A percentile compares a stretch with the other conserved stretches of the same genome.
Conservation (phyloP, 108 stramenopile species). For the Nannochloropsis gaditana region DNA sequence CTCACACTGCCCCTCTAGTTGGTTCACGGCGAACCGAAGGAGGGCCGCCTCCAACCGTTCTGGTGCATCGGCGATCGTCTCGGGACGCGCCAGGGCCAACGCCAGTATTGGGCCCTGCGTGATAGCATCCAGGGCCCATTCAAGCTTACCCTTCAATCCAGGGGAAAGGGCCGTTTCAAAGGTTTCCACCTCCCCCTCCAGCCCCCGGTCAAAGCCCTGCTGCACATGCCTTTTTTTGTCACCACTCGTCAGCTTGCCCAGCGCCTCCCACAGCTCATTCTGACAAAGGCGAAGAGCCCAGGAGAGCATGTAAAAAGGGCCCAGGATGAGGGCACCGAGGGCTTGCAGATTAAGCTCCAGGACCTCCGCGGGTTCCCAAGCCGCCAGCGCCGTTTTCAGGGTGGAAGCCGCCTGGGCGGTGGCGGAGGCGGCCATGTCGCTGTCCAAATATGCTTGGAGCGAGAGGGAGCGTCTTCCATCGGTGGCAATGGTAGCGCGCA, state of each 20-base stretch:
- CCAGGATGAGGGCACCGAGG: neutral
- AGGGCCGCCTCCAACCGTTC: neutral
- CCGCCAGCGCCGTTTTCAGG: neutral
- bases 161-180: neutral
- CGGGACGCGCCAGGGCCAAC: neutral
- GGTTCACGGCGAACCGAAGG: neutral
- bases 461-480: neutral
- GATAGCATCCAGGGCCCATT: neutral
- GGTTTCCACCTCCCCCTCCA: neutral
- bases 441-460: neutral
- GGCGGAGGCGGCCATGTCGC: neutral
- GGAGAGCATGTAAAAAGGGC: neutral
- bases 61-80: neutral
- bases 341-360: slow-evolving; percentile 16
- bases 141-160: neutral
- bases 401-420: neutral
- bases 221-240: neutral
- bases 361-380: neutral
- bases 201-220: neutral
- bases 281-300: neutral
- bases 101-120: neutral
- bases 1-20: neutral
- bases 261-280: neutral
- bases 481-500: neutral
- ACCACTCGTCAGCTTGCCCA: neutral